Percentiles rank a stretch among this genome's conserved stretches.
phyloP scores from a whole-genome alignment of 371 early-diverging fungal genomes.

The Apophysomyces trapeziformis region DNA sequence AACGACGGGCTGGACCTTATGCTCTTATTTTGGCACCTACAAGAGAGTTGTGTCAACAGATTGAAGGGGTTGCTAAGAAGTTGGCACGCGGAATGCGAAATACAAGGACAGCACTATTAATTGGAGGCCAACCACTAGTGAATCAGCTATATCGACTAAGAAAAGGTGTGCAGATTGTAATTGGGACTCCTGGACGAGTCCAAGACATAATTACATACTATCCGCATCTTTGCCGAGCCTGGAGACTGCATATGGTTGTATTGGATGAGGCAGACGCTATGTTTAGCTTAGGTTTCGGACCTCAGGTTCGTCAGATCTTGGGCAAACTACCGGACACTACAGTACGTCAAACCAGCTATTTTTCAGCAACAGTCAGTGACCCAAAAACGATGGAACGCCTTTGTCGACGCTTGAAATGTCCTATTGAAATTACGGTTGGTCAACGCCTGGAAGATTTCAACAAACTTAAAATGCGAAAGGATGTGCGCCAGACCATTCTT shows the following conservation, averaged over 20 bases:
- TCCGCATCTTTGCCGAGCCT: constrained; percentile 43
- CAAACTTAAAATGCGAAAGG: constrained; percentile 33
- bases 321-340: constrained; percentile 46
- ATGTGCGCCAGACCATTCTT: constrained; percentile 63
- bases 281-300: constrained; percentile 58
- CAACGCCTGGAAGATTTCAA: constrained; percentile 18
- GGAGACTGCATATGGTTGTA: constrained; percentile 57
- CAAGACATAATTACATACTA: constrained; percentile 51
- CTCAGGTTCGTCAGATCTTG: constrained; percentile 54
- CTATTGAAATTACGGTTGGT: constrained; percentile 25
- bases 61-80: constrained; percentile 49
- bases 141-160: constrained; percentile 58
- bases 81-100: constrained; percentile 52
- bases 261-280: constrained; percentile 68
- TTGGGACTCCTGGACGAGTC: constrained; percentile 67
- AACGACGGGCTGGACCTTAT: constrained; percentile 53
- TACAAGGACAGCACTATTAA: constrained; percentile 59
- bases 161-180: constrained; percentile 60
- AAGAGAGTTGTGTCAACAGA: constrained; percentile 57
- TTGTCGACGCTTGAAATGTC: constrained; percentile 22
- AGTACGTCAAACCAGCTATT: constrained; percentile 52
- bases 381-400: constrained; percentile 21
- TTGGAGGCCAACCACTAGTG: constrained; percentile 59
- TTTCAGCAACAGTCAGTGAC: constrained; percentile 49
- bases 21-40: constrained; percentile 65